phyloP scores from a whole-genome alignment of 495 filamentous ascomycete species.

The Penicillium cinerascens region DNA sequence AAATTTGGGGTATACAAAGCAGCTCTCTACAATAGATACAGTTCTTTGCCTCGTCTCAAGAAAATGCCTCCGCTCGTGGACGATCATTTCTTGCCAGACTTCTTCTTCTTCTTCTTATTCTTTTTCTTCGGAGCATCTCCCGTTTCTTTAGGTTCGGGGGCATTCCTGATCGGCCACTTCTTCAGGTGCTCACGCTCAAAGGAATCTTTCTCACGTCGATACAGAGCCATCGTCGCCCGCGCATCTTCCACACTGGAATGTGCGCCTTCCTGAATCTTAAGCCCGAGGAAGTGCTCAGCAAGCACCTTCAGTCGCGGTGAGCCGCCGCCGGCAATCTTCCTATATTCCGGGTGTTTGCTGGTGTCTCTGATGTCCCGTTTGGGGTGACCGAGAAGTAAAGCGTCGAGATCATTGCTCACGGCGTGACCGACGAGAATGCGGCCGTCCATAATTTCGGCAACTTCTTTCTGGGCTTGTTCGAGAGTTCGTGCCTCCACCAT shows the following conservation, averaged over 20 bases:
- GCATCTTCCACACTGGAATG: slow-evolving; percentile 86
- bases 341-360: slow-evolving; percentile 68
- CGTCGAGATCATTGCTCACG: slow-evolving; percentile 80
- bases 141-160: slow-evolving; percentile 35
- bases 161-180: slow-evolving; percentile 52
- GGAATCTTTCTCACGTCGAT: slow-evolving; percentile 70
- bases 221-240: slow-evolving; percentile 81
- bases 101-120: slow-evolving; percentile 54
- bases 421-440: slow-evolving; percentile 86
- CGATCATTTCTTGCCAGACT: slow-evolving; percentile 42
- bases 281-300: slow-evolving; percentile 70
- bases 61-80: slow-evolving; percentile 2
- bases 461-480: slow-evolving; percentile 67
- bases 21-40: slow-evolving; percentile 13
- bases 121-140: slow-evolving; percentile 44
- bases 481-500: slow-evolving; percentile 67
- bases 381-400: slow-evolving; percentile 71
- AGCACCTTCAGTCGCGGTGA: slow-evolving; percentile 75
- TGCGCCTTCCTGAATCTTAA: slow-evolving; percentile 77
- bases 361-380: slow-evolving; percentile 80
- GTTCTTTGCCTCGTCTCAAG: slow-evolving; percentile 5
- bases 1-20: slow-evolving; percentile 29
- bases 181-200: slow-evolving; percentile 78
- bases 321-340: slow-evolving; percentile 67
- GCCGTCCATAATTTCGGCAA: slow-evolving; percentile 67